These are phyloP conservation scores for Sextonia rubra DNA, from an alignment of 164 flowering plant genomes.

Conservation along the genomic window DNA sequence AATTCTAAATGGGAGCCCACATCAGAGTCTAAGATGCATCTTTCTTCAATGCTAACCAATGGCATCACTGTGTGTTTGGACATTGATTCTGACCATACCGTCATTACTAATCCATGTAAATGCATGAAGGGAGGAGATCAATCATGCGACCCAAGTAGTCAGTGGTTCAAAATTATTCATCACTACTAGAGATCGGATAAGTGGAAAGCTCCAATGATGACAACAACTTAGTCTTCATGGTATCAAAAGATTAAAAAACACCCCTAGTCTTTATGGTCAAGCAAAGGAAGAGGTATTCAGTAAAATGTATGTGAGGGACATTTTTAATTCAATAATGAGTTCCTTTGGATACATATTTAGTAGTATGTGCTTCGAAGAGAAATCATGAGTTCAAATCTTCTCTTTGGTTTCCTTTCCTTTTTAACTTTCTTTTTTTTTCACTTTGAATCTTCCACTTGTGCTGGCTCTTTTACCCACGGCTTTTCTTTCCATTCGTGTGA, in stretches of 20 bases:
- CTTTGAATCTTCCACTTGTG: neutral
- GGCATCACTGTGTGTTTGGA: constrained; percentile 30
- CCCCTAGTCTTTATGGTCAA: neutral
- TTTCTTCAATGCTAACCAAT: constrained; percentile 7
- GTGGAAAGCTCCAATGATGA: neutral
- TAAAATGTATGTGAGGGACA: neutral
- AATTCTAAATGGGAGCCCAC: constrained; percentile 7
- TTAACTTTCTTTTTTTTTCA: too few relatives aligned
- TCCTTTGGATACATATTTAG: neutral
- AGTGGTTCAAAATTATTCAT: constrained; percentile 76
- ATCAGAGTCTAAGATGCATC: constrained; percentile 17
- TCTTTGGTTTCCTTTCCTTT: too few relatives aligned
- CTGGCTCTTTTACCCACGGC: too few relatives aligned
- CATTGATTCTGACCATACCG: constrained; percentile 35
- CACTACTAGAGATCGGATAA: constrained; percentile 28
- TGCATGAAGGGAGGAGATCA: constrained; percentile 40
- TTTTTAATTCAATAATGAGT: neutral
- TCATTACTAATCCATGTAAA: constrained; percentile 53
- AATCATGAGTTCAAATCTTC: too few relatives aligned
- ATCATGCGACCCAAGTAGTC: constrained; percentile 63
- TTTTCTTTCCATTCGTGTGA: too few relatives aligned
- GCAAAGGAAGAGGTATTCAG: constrained; percentile 4
- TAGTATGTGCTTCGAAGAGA: too few relatives aligned
- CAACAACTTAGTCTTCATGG: neutral
- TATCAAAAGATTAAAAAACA: neutral